Conservation (phyloP, 225 moss, liverwort and hornwort genomes). For the Lunularia cruciata region DNA sequence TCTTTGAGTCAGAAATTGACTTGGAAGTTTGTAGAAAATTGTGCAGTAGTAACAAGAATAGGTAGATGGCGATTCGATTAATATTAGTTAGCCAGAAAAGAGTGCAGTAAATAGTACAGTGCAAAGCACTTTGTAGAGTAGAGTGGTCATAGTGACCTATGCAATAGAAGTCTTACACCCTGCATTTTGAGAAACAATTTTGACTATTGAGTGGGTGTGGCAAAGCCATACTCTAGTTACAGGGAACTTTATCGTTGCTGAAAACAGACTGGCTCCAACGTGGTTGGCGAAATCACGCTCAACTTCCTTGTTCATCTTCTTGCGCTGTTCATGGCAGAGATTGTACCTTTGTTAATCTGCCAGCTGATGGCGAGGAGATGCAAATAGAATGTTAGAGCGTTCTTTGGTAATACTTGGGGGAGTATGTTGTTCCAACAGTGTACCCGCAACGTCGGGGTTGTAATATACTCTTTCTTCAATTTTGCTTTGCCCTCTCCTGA, state of each 20-base stretch:
- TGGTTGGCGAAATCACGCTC: constrained; percentile 7
- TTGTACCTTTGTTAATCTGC: not conserved
- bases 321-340: not conserved
- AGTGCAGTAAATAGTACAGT: not conserved
- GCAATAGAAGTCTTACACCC: constrained; percentile 11
- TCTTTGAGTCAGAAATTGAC: not conserved
- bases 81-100: not conserved
- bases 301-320: not conserved
- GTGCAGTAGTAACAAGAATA: constrained; percentile 6
- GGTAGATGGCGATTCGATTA: not conserved
- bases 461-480: not conserved
- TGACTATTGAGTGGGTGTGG: constrained; percentile 11
- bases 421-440: not conserved
- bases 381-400: not conserved
- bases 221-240: constrained; percentile 9
- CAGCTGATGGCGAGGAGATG: constrained; percentile 1
- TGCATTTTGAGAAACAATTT: constrained; percentile 22
- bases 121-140: constrained; percentile 23
- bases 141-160: not conserved
- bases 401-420: not conserved
- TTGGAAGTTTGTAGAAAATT: constrained; percentile 15
- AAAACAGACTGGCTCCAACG: not conserved
- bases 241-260: constrained; percentile 1
- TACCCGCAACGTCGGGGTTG: constrained; percentile 6
- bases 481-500: not conserved